Conservation (phyloP, 306 rosid species). For the Cajanus cajan region DNA sequence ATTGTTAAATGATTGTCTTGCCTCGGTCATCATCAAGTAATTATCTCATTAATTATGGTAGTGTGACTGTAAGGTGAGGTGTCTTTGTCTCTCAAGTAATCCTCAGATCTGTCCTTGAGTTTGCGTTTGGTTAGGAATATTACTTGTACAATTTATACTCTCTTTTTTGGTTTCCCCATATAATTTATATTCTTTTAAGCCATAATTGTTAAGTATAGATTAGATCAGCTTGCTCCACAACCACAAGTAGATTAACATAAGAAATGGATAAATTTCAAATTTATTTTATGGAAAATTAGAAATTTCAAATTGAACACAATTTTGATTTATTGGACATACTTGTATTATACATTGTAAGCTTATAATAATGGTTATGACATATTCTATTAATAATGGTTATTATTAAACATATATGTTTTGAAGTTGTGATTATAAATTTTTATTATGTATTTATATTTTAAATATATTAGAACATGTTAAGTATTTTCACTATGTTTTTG, state of each 20-base stretch:
- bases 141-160: neutral
- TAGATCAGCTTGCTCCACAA: neutral
- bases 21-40: slow-evolving; percentile 9
- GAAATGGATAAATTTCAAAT: neutral
- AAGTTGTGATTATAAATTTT: too few species aligned
- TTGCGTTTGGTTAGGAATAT: slow-evolving; percentile 28
- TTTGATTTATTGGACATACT: neutral
- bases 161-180: neutral
- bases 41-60: slow-evolving; percentile 28
- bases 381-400: neutral
- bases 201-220: neutral
- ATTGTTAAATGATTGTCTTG: slow-evolving; percentile 28
- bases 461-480: too few species aligned
- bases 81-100: slow-evolving; percentile 43
- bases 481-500: too few species aligned
- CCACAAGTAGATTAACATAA: neutral
- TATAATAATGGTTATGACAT: neutral
- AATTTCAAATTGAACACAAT: neutral
- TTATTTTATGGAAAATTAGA: neutral
- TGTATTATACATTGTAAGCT: neutral
- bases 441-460: too few species aligned
- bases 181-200: neutral
- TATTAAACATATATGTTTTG: neutral
- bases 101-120: slow-evolving; percentile 23
- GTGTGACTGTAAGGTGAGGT: slow-evolving; percentile 32